Conservation (phyloP, 306 rosid genomes). For the Vigna trinervia region DNA sequence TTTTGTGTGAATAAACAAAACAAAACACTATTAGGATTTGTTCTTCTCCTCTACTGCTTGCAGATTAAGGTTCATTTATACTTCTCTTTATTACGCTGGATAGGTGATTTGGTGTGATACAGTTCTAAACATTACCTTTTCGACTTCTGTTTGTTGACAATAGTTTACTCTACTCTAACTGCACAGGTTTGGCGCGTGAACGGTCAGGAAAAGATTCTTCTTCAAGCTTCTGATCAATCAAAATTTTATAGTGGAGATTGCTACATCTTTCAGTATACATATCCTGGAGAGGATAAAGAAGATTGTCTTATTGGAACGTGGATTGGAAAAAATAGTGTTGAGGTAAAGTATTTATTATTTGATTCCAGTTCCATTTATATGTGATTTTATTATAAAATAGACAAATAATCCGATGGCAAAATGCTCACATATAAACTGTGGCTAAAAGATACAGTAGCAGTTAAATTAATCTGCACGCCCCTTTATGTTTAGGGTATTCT, state of each 20-base stretch:
- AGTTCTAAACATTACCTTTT: slow-evolving; percentile 32
- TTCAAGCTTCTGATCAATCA: slow-evolving; percentile 81
- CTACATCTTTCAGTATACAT: slow-evolving; percentile 83
- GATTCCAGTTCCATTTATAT: slow-evolving; percentile 12
- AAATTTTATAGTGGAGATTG: slow-evolving; percentile 88
- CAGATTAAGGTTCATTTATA: background rate
- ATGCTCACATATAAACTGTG: slow-evolving; percentile 1
- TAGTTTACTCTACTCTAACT: slow-evolving; percentile 33
- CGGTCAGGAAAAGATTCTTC: slow-evolving; percentile 73
- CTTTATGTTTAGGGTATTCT: slow-evolving; percentile 18
- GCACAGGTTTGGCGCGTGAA: slow-evolving; percentile 88
- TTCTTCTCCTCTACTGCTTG: too few species aligned
- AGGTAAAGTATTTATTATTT: slow-evolving; percentile 56
- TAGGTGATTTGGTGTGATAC: slow-evolving; percentile 20
- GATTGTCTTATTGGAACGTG: slow-evolving; percentile 85
- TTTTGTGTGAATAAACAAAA: too few species aligned
- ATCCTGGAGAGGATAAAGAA: slow-evolving; percentile 87
- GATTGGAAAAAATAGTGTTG: slow-evolving; percentile 83
- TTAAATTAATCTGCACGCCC: slow-evolving; percentile 9
- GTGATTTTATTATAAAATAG: slow-evolving; percentile 35
- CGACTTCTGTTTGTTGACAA: slow-evolving; percentile 47
- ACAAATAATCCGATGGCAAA: slow-evolving; percentile 33
- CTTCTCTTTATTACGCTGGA: slow-evolving; percentile 20
- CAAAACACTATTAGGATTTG: too few species aligned
- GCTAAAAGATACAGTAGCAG: slow-evolving; percentile 30